These are phyloP conservation scores for Chlorophyllum brunneum DNA, from an alignment of 768 basidiomycete species.

Conservation along the genomic window DNA sequence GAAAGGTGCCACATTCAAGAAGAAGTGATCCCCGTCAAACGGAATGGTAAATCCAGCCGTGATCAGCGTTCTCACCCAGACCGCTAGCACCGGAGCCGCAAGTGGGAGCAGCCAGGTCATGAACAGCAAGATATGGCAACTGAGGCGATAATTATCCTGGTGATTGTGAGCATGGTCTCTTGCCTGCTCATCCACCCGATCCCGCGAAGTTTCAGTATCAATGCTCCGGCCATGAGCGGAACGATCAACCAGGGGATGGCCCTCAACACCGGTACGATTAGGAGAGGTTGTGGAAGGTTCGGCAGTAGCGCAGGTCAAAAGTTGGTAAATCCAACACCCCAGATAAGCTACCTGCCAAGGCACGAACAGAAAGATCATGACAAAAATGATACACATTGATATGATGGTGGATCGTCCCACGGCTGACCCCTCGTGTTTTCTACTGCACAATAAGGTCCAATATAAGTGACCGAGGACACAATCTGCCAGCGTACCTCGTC, in stretches of 20 bases:
- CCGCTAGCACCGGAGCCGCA: slow-evolving; percentile 71
- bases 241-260: slow-evolving; percentile 9
- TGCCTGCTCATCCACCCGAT: slow-evolving; percentile 12
- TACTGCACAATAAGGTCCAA: slow-evolving; percentile 17
- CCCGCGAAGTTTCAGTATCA: slow-evolving; percentile 3
- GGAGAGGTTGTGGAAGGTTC: slow-evolving; percentile 15
- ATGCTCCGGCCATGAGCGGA: slow-evolving; percentile 7
- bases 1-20: slow-evolving; percentile 61
- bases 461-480: background rate
- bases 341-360: slow-evolving; percentile 93
- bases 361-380: slow-evolving; percentile 69
- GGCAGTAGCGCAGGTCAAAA: slow-evolving; percentile 55
- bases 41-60: slow-evolving; percentile 77
- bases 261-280: slow-evolving; percentile 5
- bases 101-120: slow-evolving; percentile 82
- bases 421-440: slow-evolving; percentile 22
- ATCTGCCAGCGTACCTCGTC: slow-evolving; percentile 31
- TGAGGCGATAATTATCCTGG: slow-evolving; percentile 42
- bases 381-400: slow-evolving; percentile 57
- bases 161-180: slow-evolving; percentile 10
- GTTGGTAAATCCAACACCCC: slow-evolving; percentile 76
- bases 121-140: slow-evolving; percentile 61
- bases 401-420: slow-evolving; percentile 46
- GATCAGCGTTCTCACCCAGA: slow-evolving; percentile 85
- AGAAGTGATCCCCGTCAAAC: slow-evolving; percentile 79